phyloP scores from a whole-genome alignment of 2,329 filamentous ascomycete species.

The Talaromyces islandicus region DNA sequence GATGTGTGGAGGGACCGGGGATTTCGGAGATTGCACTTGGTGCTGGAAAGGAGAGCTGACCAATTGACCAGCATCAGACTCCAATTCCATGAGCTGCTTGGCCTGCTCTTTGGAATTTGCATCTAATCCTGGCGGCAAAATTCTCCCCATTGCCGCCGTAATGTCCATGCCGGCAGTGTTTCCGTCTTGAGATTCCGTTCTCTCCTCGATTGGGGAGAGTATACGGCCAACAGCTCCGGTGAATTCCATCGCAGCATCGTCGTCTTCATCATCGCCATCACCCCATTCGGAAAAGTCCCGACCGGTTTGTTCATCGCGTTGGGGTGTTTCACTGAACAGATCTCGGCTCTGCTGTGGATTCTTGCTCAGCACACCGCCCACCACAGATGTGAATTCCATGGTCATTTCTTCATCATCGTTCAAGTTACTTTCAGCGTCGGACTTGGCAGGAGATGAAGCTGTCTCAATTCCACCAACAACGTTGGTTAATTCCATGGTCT shows the following conservation, averaged over 20 bases:
- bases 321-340: slow-evolving; percentile 11
- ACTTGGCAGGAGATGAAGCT: slow-evolving; percentile 21
- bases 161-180: slow-evolving; percentile 62
- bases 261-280: slow-evolving; percentile 20
- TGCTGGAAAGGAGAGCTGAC: slow-evolving; percentile 43
- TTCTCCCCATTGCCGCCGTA: slow-evolving; percentile 58
- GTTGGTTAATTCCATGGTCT: slow-evolving; percentile 44
- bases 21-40: slow-evolving; percentile 25
- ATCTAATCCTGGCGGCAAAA: slow-evolving; percentile 43
- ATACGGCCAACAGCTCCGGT: slow-evolving; percentile 42
- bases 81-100: slow-evolving; percentile 55
- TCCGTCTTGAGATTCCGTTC: slow-evolving; percentile 33
- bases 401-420: slow-evolving; percentile 42
- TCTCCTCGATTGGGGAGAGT: slow-evolving; percentile 33
- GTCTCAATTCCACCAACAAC: slow-evolving; percentile 36
- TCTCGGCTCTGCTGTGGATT: slow-evolving; percentile 4
- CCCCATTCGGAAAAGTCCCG: slow-evolving; percentile 18
- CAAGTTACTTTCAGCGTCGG: slow-evolving; percentile 23
- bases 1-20: slow-evolving; percentile 25
- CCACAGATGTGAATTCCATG: slow-evolving; percentile 43
- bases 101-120: slow-evolving; percentile 42
- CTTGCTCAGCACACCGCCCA: slow-evolving; percentile 36
- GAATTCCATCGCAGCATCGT: slow-evolving; percentile 56
- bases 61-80: slow-evolving; percentile 46
- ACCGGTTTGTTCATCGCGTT: slow-evolving; percentile 14